A percentile compares a stretch with the other conserved stretches of the same genome.
These are phyloP conservation scores for Globisporangium yorkense DNA, from an alignment of 352 stramenopile genomes.

Conservation along the genomic window DNA sequence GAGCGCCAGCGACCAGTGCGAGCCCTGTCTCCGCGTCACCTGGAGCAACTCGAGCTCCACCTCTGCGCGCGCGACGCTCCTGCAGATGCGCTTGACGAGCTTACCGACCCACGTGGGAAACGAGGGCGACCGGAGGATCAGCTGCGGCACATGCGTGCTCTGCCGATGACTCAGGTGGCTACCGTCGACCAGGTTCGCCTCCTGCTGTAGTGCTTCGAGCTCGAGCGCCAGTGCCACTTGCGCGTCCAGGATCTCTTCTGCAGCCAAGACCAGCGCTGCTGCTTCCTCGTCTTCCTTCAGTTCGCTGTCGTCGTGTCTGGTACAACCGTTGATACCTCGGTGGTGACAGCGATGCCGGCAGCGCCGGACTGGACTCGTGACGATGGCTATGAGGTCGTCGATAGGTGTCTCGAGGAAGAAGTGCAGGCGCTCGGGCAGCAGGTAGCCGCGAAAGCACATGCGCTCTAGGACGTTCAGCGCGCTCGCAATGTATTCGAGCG, in stretches of 20 bases:
- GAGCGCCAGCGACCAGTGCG: conserved; percentile 32
- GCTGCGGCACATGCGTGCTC: conserved; percentile 15
- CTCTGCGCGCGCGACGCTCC: conserved; percentile 17
- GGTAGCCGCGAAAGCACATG: conserved; percentile 21
- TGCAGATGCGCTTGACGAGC: conserved; percentile 41
- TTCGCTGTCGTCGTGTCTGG: neutral
- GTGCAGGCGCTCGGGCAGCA: conserved; percentile 15
- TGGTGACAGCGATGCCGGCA: neutral
- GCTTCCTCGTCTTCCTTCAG: neutral
- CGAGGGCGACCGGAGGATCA: conserved; percentile 14
- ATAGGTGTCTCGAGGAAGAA: conserved; percentile 18
- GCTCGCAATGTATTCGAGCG: conserved; percentile 21
- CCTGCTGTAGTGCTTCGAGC: conserved; percentile 26
- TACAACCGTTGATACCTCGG: neutral
- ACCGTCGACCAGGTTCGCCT: conserved; percentile 16
- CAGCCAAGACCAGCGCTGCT: conserved; percentile 3
- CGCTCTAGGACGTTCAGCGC: conserved; percentile 16
- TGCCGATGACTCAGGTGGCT: conserved; percentile 12
- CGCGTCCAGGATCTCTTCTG: conserved; percentile 40
- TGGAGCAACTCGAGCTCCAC: conserved; percentile 8
- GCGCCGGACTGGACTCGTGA: conserved; percentile 9
- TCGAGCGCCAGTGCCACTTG: conserved; percentile 45
- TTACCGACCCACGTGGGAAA: conserved; percentile 27
- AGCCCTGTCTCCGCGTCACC: conserved; percentile 1
- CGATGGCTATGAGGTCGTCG: conserved; percentile 6